Conservation (phyloP, 352 stramenopile genomes). For the Phytophthora pluvialis region DNA sequence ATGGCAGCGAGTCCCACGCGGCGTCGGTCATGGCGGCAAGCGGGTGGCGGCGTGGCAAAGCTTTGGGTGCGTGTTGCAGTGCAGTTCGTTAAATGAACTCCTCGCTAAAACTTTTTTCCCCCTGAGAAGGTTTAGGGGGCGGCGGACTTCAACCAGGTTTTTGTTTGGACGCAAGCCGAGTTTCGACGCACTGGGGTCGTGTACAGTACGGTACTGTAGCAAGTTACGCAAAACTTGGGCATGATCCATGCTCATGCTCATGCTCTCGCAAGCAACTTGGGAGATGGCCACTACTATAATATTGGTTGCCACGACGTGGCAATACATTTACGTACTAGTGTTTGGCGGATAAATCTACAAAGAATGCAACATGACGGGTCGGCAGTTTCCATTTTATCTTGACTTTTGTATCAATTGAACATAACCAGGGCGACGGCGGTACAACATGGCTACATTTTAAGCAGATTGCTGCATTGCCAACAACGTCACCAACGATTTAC, state of each 20-base stretch:
- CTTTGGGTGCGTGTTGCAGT: background rate
- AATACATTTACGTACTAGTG: too few relatives aligned
- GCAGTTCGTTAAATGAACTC: slow-evolving; percentile 27
- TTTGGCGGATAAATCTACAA: too few relatives aligned
- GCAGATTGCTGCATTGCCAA: too few relatives aligned
- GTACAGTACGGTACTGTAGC: background rate
- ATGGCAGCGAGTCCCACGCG: slow-evolving; percentile 74
- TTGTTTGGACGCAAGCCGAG: slow-evolving; percentile 13
- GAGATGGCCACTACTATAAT: too few relatives aligned
- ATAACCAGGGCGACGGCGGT: too few relatives aligned
- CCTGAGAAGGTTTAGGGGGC: background rate
- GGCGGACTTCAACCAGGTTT: slow-evolving; percentile 16
- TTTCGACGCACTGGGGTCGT: slow-evolving; percentile 1
- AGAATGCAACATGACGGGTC: too few relatives aligned
- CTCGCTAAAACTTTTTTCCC: background rate
- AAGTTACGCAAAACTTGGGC: slow-evolving; percentile 1
- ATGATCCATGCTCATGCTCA: too few relatives aligned
- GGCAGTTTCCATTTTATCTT: too few relatives aligned
- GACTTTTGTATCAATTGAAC: too few relatives aligned
- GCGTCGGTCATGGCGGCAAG: slow-evolving; percentile 22
- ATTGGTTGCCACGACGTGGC: too few relatives aligned
- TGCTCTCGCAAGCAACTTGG: too few relatives aligned
- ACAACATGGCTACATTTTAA: background rate
- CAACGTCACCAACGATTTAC: slow-evolving; percentile 17
- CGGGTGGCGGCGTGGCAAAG: background rate